phyloP scores from a whole-genome alignment of 305 asterid genomes.

The Fraxinus angustifolia region DNA sequence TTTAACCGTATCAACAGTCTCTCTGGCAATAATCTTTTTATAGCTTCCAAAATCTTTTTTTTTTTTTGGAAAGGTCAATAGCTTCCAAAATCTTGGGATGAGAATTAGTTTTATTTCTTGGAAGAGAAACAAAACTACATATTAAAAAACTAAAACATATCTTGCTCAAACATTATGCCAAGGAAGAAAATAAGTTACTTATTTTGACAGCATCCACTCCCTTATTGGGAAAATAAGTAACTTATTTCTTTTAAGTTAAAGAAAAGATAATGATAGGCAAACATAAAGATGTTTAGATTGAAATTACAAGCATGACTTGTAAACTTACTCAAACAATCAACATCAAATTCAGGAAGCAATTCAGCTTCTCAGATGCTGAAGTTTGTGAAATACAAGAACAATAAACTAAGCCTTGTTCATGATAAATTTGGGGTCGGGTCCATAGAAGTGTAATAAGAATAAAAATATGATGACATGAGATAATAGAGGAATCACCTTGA shows the following conservation, averaged over 20 bases:
- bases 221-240: not conserved
- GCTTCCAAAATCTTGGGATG: constrained; percentile 9
- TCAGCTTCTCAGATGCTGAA: not conserved
- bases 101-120: not conserved
- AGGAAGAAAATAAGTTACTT: not conserved
- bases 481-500: constrained; percentile 38
- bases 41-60: no score
- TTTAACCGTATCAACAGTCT: not conserved
- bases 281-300: not conserved
- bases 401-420: not conserved
- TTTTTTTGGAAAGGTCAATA: no score
- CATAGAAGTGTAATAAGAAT: not conserved
- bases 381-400: not conserved
- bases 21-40: not conserved
- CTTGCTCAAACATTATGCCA: not conserved
- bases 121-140: not conserved
- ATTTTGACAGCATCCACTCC: not conserved
- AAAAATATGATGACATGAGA: not conserved
- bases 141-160: not conserved
- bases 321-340: not conserved
- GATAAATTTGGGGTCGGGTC: not conserved
- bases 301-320: not conserved
- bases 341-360: not conserved
- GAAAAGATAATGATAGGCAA: not conserved
- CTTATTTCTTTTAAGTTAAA: not conserved